Evolutionary conservation across 345 rosid species (phyloP).

Genomic region (Rubroshorea leprosula): DNA sequence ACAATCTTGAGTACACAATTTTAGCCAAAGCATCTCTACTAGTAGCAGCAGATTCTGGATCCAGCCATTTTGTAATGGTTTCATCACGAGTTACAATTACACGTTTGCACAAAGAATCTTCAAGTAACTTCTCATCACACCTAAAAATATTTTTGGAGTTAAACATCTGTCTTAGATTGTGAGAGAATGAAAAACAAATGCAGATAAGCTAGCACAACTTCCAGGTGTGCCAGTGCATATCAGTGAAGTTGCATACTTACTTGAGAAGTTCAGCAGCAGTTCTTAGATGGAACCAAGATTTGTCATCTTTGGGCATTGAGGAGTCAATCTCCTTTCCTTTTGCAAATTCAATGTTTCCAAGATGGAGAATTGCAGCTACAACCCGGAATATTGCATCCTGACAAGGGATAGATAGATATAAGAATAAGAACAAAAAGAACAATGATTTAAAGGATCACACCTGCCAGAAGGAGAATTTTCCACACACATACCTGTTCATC

Average conservation of each 20-base stretch:
- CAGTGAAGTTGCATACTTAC: conserved; percentile 33
- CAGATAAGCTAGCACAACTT: conserved; percentile 3
- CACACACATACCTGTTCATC: conserved; percentile 70
- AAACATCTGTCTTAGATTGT: conserved; percentile 9
- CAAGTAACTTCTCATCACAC: conserved; percentile 84
- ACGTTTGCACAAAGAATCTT: conserved; percentile 97
- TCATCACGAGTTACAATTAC: conserved; percentile 97
- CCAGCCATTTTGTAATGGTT: conserved; percentile 91
- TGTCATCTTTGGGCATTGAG: conserved; percentile 85
- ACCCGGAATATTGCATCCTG: conserved; percentile 90
- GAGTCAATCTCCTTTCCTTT: conserved; percentile 93
- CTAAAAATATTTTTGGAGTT: conserved; percentile 30
- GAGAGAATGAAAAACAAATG: conserved; percentile 2
- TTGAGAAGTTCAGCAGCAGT: conserved; percentile 86
- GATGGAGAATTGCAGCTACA: conserved; percentile 91
- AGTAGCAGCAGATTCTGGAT: conserved; percentile 77
- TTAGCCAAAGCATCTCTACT: conserved; percentile 98
- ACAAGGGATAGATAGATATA: conserved; percentile 15
- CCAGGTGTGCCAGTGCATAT: conserved; percentile 8
- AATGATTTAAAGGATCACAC: conserved; percentile 9
- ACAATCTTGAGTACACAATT: conserved; percentile 82
- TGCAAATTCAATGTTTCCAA: conserved; percentile 87
- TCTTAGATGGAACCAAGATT: conserved; percentile 75
- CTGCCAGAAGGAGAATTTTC: conserved; percentile 14
- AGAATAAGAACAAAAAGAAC: not conserved